A percentile compares a stretch with the other conserved stretches of the same genome.
Conservation (phyloP, 805 yeast species). For the Wickerhamiella cacticola region DNA sequence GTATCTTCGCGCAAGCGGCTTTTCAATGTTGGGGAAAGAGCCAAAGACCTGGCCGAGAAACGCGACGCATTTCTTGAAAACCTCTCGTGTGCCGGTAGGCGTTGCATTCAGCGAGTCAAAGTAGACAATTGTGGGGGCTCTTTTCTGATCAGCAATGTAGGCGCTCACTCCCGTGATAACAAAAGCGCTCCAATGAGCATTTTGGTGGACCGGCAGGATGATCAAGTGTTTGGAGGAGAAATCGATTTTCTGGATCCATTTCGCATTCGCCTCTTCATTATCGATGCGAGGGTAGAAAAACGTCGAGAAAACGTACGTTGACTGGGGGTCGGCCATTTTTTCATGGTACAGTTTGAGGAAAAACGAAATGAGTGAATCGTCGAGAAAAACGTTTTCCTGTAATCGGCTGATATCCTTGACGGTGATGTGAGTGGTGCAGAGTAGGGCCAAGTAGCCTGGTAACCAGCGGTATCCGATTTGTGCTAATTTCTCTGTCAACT, state of each 20-base stretch:
- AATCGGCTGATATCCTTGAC: constrained; percentile 68
- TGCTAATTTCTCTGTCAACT: no score
- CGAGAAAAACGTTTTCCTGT: constrained; percentile 73
- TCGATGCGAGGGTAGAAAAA: constrained; percentile 60
- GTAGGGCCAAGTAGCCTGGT: no score
- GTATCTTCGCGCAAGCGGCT: constrained; percentile 37
- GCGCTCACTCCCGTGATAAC: constrained; percentile 28
- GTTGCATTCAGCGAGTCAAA: constrained; percentile 55
- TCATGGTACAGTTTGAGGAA: constrained; percentile 40
- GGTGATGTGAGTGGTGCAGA: constrained; percentile 44
- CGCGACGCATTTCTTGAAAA: constrained; percentile 14
- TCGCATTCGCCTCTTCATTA: constrained; percentile 39
- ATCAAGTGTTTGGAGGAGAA: constrained; percentile 43
- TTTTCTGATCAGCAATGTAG: background rate
- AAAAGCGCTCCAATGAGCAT: constrained; percentile 79
- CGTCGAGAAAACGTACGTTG: constrained; percentile 57
- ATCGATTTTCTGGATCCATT: constrained; percentile 65
- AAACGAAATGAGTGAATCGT: constrained; percentile 80
- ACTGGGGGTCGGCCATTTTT: constrained; percentile 28
- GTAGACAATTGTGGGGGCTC: constrained; percentile 36
- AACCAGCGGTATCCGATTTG: no score
- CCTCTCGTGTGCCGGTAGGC: constrained; percentile 11
- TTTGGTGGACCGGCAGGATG: constrained; percentile 71
- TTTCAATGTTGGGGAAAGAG: constrained; percentile 8
- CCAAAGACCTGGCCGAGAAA: constrained; percentile 13